Base-by-base conservation (phyloP, 345 rosid genomes). In the Mangifera indica region DNA sequence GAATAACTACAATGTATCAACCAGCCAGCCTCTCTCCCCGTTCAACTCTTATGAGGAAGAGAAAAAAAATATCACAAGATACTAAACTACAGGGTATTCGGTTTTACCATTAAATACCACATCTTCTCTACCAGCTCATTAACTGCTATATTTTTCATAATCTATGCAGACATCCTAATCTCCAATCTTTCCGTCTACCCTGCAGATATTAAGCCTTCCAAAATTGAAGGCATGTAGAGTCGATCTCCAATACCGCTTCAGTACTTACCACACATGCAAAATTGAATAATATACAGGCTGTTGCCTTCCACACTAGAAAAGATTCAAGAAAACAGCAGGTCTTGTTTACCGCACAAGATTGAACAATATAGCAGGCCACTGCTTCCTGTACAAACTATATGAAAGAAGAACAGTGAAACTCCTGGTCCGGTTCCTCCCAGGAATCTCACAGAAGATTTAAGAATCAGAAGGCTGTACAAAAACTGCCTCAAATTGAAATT, bases 381-480 rank as follows among this genome's bases (percentile, higher is more conserved):
- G 72, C 75, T 9, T 48, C 59, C 72, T 11, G 45, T 63, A n/a
- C 67, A 52, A n/a, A 79, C 77, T 70, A 70, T 7, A 34, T 60
- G 65, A 52, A 21, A 20, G 52, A 74, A 8, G 83, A 78, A 40
- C 69, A 34, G 8, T 29, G 72, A 75, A 66, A 80, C 73, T 57
- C 48, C 69, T 37, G 81, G 72, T 71, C 82, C 87, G 17, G 67
- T 82, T 62, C 87, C 85, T 77, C 93, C 93, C 1, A 66, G 20
- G 6, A 84, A 80, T 67, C 78, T 82, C 20, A 81, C 79, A 14
- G 85, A 78, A 57, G 80, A 7, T 34, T 5, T 86, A 71, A 87
- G 97, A 72, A 87, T 87, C 3, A 67, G 29, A 9, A 84, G 97
- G 97, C 76, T 93, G 37, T 72, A 78, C 51, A 78, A 75, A 87